Evolutionary conservation across 495 filamentous ascomycete genomes (phyloP).

Genomic region (Tuber calosporum): DNA sequence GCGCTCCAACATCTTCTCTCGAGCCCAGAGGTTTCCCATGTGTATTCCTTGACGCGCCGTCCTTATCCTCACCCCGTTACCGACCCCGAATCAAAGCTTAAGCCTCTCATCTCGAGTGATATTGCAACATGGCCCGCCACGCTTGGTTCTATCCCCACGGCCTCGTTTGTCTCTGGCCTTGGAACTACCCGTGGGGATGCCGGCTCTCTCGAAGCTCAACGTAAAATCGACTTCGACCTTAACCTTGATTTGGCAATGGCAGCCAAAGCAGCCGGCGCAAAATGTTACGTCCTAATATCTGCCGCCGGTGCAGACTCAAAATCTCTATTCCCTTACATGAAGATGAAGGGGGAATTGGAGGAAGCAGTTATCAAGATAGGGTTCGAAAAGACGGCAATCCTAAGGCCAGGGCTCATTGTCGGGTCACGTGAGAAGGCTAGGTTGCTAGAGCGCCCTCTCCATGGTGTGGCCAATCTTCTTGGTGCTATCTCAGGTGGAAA

Average conservation of each 20-base stretch:
- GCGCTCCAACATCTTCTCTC: slow-evolving; percentile 54
- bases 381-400: slow-evolving; percentile 66
- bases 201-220: slow-evolving; percentile 64
- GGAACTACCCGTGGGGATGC: slow-evolving; percentile 60
- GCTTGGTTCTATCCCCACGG: slow-evolving; percentile 53
- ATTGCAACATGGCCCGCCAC: slow-evolving; percentile 52
- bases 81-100: slow-evolving; percentile 46
- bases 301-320: slow-evolving; percentile 48
- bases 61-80: slow-evolving; percentile 45
- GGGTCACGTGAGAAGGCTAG: slow-evolving; percentile 58
- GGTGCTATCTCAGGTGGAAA: slow-evolving; percentile 45
- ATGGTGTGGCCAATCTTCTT: slow-evolving; percentile 50
- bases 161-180: slow-evolving; percentile 58
- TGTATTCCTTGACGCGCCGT: slow-evolving; percentile 56
- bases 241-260: slow-evolving; percentile 62
- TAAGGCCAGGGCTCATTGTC: slow-evolving; percentile 69
- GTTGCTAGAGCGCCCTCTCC: slow-evolving; percentile 47
- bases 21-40: slow-evolving; percentile 44
- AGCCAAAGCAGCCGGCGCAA: slow-evolving; percentile 56
- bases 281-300: slow-evolving; percentile 64
- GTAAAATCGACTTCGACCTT: slow-evolving; percentile 68
- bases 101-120: slow-evolving; percentile 47
- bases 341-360: slow-evolving; percentile 78
- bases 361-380: slow-evolving; percentile 61
- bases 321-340: slow-evolving; percentile 51